Conservation (phyloP, 345 rosid species). For the Dipteronia dyeriana region DNA sequence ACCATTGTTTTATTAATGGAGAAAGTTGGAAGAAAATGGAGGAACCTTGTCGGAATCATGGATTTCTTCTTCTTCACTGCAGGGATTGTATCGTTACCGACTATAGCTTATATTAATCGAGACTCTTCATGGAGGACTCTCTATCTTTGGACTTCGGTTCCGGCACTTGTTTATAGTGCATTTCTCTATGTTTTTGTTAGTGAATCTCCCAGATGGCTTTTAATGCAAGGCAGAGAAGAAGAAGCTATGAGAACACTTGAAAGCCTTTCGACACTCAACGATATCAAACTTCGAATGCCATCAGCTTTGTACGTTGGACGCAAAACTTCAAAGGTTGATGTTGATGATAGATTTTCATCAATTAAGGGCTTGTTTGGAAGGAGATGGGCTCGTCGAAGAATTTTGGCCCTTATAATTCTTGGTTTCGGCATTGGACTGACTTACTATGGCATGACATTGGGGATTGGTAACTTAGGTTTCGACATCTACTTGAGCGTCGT, state of each 20-base stretch:
- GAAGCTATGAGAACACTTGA: conserved; percentile 37
- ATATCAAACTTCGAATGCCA: neutral
- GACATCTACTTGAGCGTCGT: conserved; percentile 33
- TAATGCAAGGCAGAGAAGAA: conserved; percentile 37
- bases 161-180: conserved; percentile 31
- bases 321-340: neutral
- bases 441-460: conserved; percentile 50
- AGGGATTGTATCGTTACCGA: conserved; percentile 55
- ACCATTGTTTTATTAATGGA: conserved; percentile 47
- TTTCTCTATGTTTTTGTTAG: conserved; percentile 34
- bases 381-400: conserved; percentile 29
- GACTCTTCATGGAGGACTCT: conserved; percentile 42
- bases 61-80: conserved; percentile 50
- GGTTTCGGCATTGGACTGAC: conserved; percentile 50
- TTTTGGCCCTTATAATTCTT: conserved; percentile 26
- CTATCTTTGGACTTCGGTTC: conserved; percentile 45
- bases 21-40: conserved; percentile 43
- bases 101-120: conserved; percentile 22
- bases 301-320: neutral
- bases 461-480: conserved; percentile 44
- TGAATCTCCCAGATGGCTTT: conserved; percentile 70
- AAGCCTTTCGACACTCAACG: conserved; percentile 15
- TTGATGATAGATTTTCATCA: conserved; percentile 11
- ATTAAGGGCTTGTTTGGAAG: conserved; percentile 20
- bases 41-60: conserved; percentile 45